Evolutionary conservation across 768 basidiomycete genomes (phyloP).

Genomic region (Podaxis sp.): DNA sequence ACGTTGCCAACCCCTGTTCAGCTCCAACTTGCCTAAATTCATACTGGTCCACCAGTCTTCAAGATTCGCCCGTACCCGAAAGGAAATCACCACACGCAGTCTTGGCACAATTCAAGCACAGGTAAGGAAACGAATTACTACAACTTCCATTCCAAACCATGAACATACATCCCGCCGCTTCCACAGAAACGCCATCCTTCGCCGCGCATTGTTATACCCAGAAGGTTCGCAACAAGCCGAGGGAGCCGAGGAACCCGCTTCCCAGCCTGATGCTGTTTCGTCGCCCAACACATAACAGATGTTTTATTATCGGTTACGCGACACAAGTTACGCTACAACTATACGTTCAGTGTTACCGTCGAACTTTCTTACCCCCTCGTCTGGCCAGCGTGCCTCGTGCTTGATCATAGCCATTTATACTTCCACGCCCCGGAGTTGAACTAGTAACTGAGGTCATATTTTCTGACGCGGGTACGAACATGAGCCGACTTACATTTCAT

Average conservation of each 20-base stretch:
- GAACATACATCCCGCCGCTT: neutral
- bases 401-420: slow-evolving; percentile 3
- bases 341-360: neutral
- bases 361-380: slow-evolving; percentile 5
- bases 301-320: neutral
- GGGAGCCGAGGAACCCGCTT: neutral
- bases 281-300: neutral
- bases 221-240: neutral
- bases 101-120: slow-evolving; percentile 63
- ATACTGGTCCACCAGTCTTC: slow-evolving; percentile 17
- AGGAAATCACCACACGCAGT: slow-evolving; percentile 45
- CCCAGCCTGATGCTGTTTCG: neutral
- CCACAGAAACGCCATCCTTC: slow-evolving; percentile 7
- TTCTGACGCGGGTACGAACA: neutral
- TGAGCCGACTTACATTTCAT: neutral
- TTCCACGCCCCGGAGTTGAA: neutral
- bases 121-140: slow-evolving; percentile 37
- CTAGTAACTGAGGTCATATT: neutral
- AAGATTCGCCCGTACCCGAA: slow-evolving; percentile 28
- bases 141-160: slow-evolving; percentile 44
- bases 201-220: slow-evolving; percentile 7
- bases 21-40: neutral
- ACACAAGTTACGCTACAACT: neutral
- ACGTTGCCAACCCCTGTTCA: neutral
- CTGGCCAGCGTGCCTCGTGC: neutral